Evolutionary conservation across 2,329 filamentous ascomycete genomes (phyloP).

Genomic region (Neonectria neomacrospora): DNA sequence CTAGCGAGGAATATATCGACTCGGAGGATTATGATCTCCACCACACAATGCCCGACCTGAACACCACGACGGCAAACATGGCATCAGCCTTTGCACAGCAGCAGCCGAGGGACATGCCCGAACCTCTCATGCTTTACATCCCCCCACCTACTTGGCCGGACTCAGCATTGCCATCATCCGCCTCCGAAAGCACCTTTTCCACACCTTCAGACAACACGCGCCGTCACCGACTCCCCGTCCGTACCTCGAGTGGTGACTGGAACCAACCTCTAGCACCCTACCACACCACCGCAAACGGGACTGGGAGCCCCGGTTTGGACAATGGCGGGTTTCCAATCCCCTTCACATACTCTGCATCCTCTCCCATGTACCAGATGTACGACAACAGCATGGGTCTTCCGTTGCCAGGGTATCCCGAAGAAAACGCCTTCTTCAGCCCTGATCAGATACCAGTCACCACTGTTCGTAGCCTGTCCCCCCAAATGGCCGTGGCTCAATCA

Average conservation of each 20-base stretch:
- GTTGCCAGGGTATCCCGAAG: constrained; percentile 52
- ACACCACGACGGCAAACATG: constrained; percentile 30
- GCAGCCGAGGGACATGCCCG: constrained; percentile 40
- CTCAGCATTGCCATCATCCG: constrained; percentile 57
- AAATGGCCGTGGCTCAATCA: constrained; percentile 58
- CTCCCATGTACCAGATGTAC: constrained; percentile 50
- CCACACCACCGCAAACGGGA: constrained; percentile 30
- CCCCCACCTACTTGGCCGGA: constrained; percentile 49
- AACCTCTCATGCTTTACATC: constrained; percentile 39
- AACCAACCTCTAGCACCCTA: constrained; percentile 45
- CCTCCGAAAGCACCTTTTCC: constrained; percentile 61
- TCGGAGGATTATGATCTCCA: constrained; percentile 41
- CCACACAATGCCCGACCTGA: constrained; percentile 28
- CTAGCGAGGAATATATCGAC: constrained; percentile 38
- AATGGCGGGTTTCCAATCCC: constrained; percentile 43
- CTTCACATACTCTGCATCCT: constrained; percentile 43
- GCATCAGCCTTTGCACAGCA: constrained; percentile 37
- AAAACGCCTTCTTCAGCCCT: constrained; percentile 49
- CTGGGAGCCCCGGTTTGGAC: constrained; percentile 38
- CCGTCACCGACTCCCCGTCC: constrained; percentile 42
- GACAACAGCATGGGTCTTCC: constrained; percentile 45
- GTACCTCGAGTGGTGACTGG: constrained; percentile 49
- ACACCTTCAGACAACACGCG: constrained; percentile 55
- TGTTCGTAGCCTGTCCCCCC: constrained; percentile 63
- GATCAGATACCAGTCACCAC: constrained; percentile 54